These are phyloP conservation scores for Petasospora rhodanensis DNA, from an alignment of 1,139 yeast species.

Conservation along the genomic window DNA sequence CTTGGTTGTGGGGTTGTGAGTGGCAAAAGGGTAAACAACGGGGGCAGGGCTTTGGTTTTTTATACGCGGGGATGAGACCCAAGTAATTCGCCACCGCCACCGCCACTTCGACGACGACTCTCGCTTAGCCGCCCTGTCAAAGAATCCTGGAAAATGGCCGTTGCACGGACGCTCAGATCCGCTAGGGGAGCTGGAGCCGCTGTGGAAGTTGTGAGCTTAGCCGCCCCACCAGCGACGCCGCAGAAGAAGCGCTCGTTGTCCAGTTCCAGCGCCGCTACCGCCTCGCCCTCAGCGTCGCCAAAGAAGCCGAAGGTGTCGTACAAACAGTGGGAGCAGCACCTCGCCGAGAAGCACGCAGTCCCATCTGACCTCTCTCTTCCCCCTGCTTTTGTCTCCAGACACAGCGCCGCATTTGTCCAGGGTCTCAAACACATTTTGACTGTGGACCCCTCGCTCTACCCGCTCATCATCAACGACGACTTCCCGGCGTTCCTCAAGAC, in stretches of 20 bases:
- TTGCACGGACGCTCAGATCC: not conserved
- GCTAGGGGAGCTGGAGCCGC: no score
- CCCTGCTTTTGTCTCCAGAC: slow-evolving; percentile 35
- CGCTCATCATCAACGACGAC: slow-evolving; percentile 26
- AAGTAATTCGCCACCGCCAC: slow-evolving; percentile 1
- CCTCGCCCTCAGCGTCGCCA: slow-evolving; percentile 2
- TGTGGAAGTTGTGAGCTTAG: slow-evolving; percentile 5
- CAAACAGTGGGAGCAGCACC: slow-evolving; percentile 10
- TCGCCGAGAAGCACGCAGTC: slow-evolving; percentile 9
- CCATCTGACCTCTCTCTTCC: slow-evolving; percentile 33
- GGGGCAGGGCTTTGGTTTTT: not conserved
- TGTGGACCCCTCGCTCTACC: slow-evolving; percentile 41
- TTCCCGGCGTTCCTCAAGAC: slow-evolving; percentile 26
- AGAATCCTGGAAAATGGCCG: no score
- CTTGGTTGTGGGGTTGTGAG: not conserved
- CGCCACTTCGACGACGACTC: not conserved
- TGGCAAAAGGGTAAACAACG: not conserved
- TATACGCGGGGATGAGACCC: no score
- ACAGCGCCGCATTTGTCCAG: slow-evolving; percentile 39
- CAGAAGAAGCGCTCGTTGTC: slow-evolving; percentile 7
- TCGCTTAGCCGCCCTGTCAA: no score
- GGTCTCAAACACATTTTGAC: slow-evolving; percentile 39
- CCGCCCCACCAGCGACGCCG: slow-evolving; percentile 1
- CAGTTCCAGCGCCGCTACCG: no score
- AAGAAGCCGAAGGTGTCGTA: slow-evolving; percentile 10